A percentile compares a stretch with the other conserved stretches of the same genome.
These are phyloP conservation scores for Ascochyta rabiei DNA, from an alignment of 2,329 filamentous ascomycete species.

Conservation along the genomic window DNA sequence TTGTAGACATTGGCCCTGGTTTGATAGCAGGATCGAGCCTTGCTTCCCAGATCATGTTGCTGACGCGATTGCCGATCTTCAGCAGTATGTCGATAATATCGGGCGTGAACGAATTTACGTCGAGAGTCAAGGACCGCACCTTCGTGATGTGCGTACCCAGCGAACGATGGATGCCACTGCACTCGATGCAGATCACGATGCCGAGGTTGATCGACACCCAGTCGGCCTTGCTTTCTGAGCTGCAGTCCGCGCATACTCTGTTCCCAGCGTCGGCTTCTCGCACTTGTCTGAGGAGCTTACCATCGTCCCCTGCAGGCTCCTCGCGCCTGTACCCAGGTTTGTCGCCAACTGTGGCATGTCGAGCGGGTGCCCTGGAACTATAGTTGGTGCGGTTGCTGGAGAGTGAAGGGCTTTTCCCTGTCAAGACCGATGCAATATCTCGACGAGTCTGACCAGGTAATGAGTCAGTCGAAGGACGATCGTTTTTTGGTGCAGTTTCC, in stretches of 20 bases:
- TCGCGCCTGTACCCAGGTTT: constrained; percentile 75
- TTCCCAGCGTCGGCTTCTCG: constrained; percentile 92
- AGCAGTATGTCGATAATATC: constrained; percentile 95
- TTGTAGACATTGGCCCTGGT: constrained; percentile 75
- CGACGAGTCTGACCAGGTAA: constrained; percentile 67
- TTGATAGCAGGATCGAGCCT: constrained; percentile 76
- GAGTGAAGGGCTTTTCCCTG: constrained; percentile 84
- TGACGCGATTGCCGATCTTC: constrained; percentile 89
- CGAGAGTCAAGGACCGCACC: constrained; percentile 89
- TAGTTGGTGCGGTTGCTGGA: constrained; percentile 61
- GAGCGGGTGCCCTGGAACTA: constrained; percentile 67
- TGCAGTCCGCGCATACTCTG: constrained; percentile 91
- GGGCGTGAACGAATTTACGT: constrained; percentile 93
- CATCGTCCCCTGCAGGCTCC: constrained; percentile 78
- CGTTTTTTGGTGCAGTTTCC: constrained; percentile 70
- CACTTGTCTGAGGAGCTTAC: constrained; percentile 83
- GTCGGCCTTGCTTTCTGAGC: constrained; percentile 88
- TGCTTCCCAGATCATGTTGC: constrained; percentile 97
- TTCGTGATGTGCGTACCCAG: constrained; percentile 98
- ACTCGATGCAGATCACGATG: constrained; percentile 96
- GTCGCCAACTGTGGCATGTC: constrained; percentile 90
- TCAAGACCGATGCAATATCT: constrained; percentile 91
- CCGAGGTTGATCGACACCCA: constrained; percentile 99
- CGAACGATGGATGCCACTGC: constrained; percentile 94
- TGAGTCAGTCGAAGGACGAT: constrained; percentile 58